phyloP scores from a whole-genome alignment of 768 basidiomycete species.

The Sistotremastrum suecicum region DNA sequence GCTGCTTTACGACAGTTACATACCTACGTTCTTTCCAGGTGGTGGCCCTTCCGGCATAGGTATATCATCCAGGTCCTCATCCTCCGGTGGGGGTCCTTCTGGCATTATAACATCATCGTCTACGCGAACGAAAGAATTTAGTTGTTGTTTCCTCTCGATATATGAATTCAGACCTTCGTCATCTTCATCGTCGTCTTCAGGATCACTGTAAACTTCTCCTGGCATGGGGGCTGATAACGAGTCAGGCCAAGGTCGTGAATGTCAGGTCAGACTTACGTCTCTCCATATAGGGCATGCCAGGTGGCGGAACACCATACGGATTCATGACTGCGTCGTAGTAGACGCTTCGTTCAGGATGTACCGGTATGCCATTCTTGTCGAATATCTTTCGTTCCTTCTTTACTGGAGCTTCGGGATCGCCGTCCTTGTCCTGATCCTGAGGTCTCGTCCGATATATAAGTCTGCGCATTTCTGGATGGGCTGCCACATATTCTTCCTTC shows the following conservation, averaged over 20 bases:
- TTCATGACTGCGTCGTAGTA: constrained; percentile 93
- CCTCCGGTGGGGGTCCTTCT: constrained; percentile 44
- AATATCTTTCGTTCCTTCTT: constrained; percentile 52
- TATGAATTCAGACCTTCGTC: constrained; percentile 8
- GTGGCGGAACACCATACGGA: constrained; percentile 84
- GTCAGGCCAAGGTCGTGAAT: background rate
- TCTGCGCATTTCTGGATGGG: constrained; percentile 85
- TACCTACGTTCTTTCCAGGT: constrained; percentile 11
- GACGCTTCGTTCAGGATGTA: constrained; percentile 82
- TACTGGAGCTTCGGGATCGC: constrained; percentile 22
- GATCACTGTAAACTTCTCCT: constrained; percentile 48
- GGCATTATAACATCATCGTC: constrained; percentile 60
- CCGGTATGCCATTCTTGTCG: constrained; percentile 70
- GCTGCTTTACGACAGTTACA: constrained; percentile 7
- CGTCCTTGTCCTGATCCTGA: constrained; percentile 24
- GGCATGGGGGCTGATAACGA: constrained; percentile 36
- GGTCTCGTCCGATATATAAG: constrained; percentile 49
- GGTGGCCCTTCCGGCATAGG: constrained; percentile 80
- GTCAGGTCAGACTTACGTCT: constrained; percentile 39
- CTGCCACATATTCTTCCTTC: constrained; percentile 84
- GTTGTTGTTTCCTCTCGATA: background rate
- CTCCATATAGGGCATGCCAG: constrained; percentile 93
- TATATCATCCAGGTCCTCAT: constrained; percentile 60
- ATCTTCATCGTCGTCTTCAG: constrained; percentile 34
- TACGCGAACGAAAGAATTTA: constrained; percentile 2